phyloP scores from a whole-genome alignment of 2,329 filamentous ascomycete genomes.

The Colletotrichum lupini region DNA sequence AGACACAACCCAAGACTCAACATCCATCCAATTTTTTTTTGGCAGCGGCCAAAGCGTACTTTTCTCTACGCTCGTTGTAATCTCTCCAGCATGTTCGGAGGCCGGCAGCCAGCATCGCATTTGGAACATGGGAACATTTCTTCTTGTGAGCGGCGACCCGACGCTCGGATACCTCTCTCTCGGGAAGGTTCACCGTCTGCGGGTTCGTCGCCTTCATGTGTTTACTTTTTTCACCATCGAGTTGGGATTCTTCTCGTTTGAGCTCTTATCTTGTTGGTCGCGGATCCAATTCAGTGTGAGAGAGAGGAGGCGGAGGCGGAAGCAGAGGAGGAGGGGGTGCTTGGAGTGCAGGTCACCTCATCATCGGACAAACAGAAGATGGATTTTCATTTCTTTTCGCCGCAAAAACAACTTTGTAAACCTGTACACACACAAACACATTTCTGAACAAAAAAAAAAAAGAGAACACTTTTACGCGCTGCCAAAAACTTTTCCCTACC shows the following conservation, averaged over 20 bases:
- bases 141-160: constrained; percentile 18
- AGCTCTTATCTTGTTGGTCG: constrained; percentile 19
- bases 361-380: constrained; percentile 26
- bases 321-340: neutral
- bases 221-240: constrained; percentile 44
- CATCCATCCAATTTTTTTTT: constrained; percentile 40
- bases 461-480: constrained; percentile 13
- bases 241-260: constrained; percentile 39
- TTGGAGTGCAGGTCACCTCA: constrained; percentile 33
- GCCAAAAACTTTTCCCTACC: constrained; percentile 5
- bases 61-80: constrained; percentile 66
- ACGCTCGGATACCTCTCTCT: constrained; percentile 25
- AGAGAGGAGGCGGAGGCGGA: neutral
- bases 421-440: constrained; percentile 19
- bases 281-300: neutral
- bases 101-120: constrained; percentile 49
- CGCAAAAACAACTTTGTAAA: constrained; percentile 6
- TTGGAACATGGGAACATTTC: constrained; percentile 24
- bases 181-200: constrained; percentile 38
- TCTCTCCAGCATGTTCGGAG: constrained; percentile 50
- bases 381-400: constrained; percentile 23
- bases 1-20: neutral
- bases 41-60: constrained; percentile 45
- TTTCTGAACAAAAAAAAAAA: constrained; percentile 11
- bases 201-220: constrained; percentile 47